These are phyloP conservation scores for Crucihimalaya himalaica DNA, from an alignment of 345 rosid genomes.

Conservation along the genomic window DNA sequence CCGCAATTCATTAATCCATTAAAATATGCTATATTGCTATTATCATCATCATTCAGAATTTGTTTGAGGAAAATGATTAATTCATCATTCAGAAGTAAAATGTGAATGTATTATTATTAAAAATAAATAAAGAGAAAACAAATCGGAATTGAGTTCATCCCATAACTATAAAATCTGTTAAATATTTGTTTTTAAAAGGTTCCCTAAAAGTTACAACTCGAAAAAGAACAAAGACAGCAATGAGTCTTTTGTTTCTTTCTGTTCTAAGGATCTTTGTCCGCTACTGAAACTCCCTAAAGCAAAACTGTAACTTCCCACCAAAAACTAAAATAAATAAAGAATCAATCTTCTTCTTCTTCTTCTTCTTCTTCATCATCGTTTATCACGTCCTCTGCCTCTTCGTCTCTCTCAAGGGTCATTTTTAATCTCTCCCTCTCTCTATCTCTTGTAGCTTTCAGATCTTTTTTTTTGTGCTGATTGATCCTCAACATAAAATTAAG, in stretches of 20 bases:
- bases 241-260: neutral
- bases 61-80: no score
- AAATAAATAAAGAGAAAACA: conserved; percentile 6
- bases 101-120: neutral
- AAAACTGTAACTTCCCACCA: conserved; percentile 2
- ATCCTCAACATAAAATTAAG: conserved; percentile 10
- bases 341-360: neutral
- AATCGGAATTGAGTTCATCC: conserved; percentile 28
- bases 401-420: conserved; percentile 31
- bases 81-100: neutral
- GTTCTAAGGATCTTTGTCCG: conserved; percentile 17
- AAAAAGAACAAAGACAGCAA: neutral
- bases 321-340: neutral
- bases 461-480: conserved; percentile 15
- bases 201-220: neutral
- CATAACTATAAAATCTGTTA: conserved; percentile 5
- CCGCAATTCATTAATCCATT: no score
- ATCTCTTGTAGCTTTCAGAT: conserved; percentile 24
- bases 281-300: conserved; percentile 4
- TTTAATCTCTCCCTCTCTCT: neutral
- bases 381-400: conserved; percentile 38
- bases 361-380: neutral
- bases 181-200: neutral
- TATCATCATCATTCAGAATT: no score
- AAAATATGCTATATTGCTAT: no score